A percentile compares a stretch with the other conserved stretches of the same genome.
phyloP scores from a whole-genome alignment of 176 grass and related monocot genomes.

The Poa pratensis region DNA sequence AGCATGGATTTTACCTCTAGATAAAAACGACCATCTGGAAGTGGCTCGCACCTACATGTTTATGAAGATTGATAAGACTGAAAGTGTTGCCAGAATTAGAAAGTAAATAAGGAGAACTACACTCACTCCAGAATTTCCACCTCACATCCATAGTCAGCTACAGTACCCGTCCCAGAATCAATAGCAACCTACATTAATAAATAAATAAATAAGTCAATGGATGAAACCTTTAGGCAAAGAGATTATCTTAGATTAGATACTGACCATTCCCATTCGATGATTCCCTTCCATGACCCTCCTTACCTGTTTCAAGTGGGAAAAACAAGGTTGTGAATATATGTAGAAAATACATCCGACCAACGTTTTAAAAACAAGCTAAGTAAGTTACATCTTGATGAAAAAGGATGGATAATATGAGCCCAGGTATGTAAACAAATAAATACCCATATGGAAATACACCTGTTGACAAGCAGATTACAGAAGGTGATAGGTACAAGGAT shows the following conservation, averaged over 20 bases:
- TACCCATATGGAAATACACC: slow-evolving; percentile 8
- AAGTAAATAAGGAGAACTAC: slow-evolving; percentile 37
- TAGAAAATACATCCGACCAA: slow-evolving; percentile 16
- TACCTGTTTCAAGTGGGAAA: slow-evolving; percentile 58
- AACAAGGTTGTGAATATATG: slow-evolving; percentile 29
- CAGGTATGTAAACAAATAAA: slow-evolving; percentile 32
- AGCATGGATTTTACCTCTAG: slow-evolving; percentile 66
- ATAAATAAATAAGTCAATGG: slow-evolving; percentile 38
- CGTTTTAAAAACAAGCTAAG: neutral
- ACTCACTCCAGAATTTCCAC: slow-evolving; percentile 99
- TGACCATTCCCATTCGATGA: slow-evolving; percentile 98
- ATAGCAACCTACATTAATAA: slow-evolving; percentile 72
- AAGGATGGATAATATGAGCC: slow-evolving; percentile 4
- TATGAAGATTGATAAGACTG: slow-evolving; percentile 38
- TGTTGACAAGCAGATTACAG: slow-evolving; percentile 9
- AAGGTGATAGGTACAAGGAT: slow-evolving; percentile 33
- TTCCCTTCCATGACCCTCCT: slow-evolving; percentile 99
- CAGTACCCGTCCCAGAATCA: slow-evolving; percentile 85
- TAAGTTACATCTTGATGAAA: neutral
- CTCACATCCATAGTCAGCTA: slow-evolving; percentile 95
- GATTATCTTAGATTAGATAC: slow-evolving; percentile 16
- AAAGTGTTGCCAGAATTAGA: slow-evolving; percentile 29
- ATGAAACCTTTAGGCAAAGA: slow-evolving; percentile 30
- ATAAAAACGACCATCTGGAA: slow-evolving; percentile 97
- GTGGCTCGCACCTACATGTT: slow-evolving; percentile 81